Base-by-base conservation (phyloP, 306 rosid species). In the Gastrolobium villosum region DNA sequence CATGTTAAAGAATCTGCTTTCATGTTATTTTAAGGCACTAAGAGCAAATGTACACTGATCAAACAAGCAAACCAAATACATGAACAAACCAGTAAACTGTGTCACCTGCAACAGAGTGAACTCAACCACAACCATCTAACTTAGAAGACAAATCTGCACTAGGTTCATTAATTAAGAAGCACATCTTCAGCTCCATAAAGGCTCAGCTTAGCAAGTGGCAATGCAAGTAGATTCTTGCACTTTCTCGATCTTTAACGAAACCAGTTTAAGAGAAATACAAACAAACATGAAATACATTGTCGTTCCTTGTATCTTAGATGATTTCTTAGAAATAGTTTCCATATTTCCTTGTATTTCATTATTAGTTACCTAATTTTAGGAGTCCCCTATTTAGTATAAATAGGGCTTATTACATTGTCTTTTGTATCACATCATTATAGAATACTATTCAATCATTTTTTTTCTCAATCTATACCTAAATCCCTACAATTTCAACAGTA, bases 61-160 rank as follows among this genome's bases (percentile, higher is more conserved):
- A 70, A 35, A 70, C 57, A 50, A 2, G 32, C 2, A 49, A 70
- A 53, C 48, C 39, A 39, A 71, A 37, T 2, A 56, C 26, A 70
- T 14, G 20, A 8, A 36, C 20, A 54, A 39, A 10, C 30, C 4
- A 37, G 65, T 72, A 45, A 43, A 6, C 7, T 50, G 13, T 36
- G 26, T 26, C 10, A 49, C 45, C 14, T 32, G 30, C 30, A 67
- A 30, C 31, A 11, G 73, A 46, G 34, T 31, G 40, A 2, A 5
- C 41, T 15, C 52, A 45, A 9, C 53, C 73, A 13, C 59, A 45
- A 28, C 28, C 32, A 48, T 69, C 32, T 48, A 46, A 46, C 13
- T 20, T 39, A 14, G 39, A 39, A 54, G 11, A 28, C 15, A 36
- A 36, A 6, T 20, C 10, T 36, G 15, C 14, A 5, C 39, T 2